These are phyloP conservation scores for Hymenotorrendiella dingleyae DNA, from an alignment of 2,329 filamentous ascomycete genomes.

Conservation along the genomic window DNA sequence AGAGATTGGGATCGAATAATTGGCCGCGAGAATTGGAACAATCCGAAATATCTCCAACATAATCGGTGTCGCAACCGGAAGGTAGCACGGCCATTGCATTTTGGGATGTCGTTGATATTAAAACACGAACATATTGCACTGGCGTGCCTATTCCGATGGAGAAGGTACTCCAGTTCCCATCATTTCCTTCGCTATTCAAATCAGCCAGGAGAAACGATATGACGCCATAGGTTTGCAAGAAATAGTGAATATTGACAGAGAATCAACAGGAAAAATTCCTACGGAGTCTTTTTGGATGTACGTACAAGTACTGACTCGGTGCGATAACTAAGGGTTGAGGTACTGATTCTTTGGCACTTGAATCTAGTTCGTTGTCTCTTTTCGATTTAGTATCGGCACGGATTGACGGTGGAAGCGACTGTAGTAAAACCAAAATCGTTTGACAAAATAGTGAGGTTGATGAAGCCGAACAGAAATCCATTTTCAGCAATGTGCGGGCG, in stretches of 20 bases:
- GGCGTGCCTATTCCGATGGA: constrained; percentile 51
- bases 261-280: background rate
- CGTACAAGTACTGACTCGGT: constrained; percentile 18
- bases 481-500: too few relatives aligned
- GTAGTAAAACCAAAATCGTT: too few relatives aligned
- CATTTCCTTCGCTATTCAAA: constrained; percentile 54
- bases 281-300: background rate
- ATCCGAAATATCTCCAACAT: constrained; percentile 26
- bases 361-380: too few relatives aligned
- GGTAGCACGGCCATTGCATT: constrained; percentile 31
- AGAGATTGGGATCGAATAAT: constrained; percentile 47
- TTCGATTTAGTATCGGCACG: background rate
- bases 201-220: too few relatives aligned
- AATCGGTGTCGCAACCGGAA: constrained; percentile 30
- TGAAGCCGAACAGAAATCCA: too few relatives aligned
- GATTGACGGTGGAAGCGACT: background rate
- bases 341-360: background rate
- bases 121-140: constrained; percentile 37
- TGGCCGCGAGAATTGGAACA: constrained; percentile 47
- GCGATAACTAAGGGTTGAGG: constrained; percentile 10
- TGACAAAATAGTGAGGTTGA: too few relatives aligned
- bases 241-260: too few relatives aligned
- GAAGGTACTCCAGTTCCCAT: constrained; percentile 68
- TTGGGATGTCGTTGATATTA: constrained; percentile 35
- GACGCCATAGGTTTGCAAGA: too few relatives aligned